A percentile compares a stretch with the other conserved stretches of the same genome.
Conservation (phyloP, 257 asterid species). For the Phtheirospermum japonicum region DNA sequence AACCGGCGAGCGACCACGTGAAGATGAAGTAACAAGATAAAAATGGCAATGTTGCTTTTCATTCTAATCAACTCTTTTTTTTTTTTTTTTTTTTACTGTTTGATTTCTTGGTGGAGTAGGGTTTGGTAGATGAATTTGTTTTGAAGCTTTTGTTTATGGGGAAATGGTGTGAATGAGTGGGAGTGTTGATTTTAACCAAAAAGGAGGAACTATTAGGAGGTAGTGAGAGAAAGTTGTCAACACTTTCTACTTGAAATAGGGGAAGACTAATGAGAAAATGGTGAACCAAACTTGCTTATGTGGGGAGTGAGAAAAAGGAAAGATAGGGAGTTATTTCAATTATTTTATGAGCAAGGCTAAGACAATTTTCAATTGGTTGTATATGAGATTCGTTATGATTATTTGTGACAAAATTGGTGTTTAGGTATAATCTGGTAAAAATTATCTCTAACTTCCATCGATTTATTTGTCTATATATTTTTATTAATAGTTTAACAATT, state of each 20-base stretch:
- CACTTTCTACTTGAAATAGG: conserved; percentile 32
- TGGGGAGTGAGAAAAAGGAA: conserved; percentile 12
- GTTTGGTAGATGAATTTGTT: conserved; percentile 16
- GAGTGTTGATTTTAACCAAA: conserved; percentile 32
- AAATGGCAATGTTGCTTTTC: conserved; percentile 25
- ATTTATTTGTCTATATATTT: too few relatives aligned
- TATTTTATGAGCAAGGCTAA: neutral
- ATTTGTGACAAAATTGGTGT: too few relatives aligned
- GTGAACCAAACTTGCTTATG: conserved; percentile 7
- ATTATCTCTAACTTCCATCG: too few relatives aligned
- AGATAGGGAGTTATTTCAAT: neutral
- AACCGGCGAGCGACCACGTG: conserved; percentile 38
- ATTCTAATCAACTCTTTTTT: too few relatives aligned
- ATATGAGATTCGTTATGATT: too few relatives aligned
- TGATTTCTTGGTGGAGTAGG: conserved; percentile 5
- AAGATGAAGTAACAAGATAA: conserved; percentile 20
- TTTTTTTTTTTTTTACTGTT: neutral
- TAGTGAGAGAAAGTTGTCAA: conserved; percentile 23
- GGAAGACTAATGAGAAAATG: conserved; percentile 9
- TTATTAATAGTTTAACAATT: too few relatives aligned
- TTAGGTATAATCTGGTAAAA: too few relatives aligned
- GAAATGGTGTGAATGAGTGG: conserved; percentile 32
- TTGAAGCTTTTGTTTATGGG: conserved; percentile 7
- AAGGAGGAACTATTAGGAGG: conserved; percentile 35
- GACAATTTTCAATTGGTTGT: neutral